phyloP scores from a whole-genome alignment of 2,329 filamentous ascomycete genomes.

The Canariomyces notabilis region DNA sequence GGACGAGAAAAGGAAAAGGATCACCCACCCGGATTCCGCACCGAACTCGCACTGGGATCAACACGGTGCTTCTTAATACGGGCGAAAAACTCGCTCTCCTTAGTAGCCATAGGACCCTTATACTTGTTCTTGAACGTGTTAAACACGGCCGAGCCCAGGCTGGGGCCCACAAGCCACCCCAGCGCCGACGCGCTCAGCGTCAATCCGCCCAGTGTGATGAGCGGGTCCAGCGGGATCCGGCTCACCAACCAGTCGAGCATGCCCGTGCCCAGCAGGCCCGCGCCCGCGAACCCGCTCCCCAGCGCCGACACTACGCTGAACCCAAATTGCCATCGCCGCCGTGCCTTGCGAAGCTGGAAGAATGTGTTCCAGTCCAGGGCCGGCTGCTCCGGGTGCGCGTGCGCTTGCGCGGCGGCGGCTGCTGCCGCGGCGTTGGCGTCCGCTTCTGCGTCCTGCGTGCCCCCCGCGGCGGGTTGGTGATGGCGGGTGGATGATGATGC shows the following conservation, averaged over 20 bases:
- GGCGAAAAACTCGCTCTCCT: conserved; percentile 91
- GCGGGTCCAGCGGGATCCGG: conserved; percentile 79
- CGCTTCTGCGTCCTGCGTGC: conserved; percentile 16
- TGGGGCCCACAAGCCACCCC: conserved; percentile 85
- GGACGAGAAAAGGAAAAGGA: background rate
- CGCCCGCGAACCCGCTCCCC: conserved; percentile 56
- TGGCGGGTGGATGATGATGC: conserved; percentile 13
- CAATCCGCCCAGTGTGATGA: conserved; percentile 77
- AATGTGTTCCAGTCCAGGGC: conserved; percentile 86
- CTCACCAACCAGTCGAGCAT: conserved; percentile 66
- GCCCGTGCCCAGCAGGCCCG: conserved; percentile 62
- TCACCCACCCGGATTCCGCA: conserved; percentile 69
- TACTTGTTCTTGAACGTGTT: conserved; percentile 67
- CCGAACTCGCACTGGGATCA: conserved; percentile 82
- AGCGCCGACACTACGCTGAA: conserved; percentile 66
- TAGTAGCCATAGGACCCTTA: conserved; percentile 68
- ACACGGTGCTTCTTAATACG: conserved; percentile 89
- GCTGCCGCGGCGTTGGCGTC: conserved; percentile 25
- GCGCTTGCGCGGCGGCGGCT: conserved; percentile 24
- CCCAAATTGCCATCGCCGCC: conserved; percentile 75
- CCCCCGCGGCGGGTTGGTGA: background rate
- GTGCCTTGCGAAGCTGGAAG: conserved; percentile 81
- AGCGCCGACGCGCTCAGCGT: conserved; percentile 71
- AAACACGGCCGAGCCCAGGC: conserved; percentile 75
- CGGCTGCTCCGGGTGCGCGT: conserved; percentile 30